These are phyloP conservation scores for Arctium minus DNA, from an alignment of 129 eudicot species.

Conservation along the genomic window DNA sequence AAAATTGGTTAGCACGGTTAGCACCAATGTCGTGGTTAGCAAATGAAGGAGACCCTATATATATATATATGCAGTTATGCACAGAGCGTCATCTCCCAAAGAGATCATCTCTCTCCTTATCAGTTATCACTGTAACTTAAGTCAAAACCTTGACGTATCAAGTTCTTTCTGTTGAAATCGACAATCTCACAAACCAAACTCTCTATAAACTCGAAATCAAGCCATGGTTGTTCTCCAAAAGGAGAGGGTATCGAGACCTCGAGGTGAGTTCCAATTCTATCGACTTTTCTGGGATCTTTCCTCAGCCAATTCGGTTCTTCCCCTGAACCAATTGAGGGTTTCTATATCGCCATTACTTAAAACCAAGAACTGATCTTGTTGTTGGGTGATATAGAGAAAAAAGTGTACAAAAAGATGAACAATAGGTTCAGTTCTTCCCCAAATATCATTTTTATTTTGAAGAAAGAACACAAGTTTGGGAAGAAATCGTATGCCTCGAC, in stretches of 20 bases:
- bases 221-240: slow-evolving; percentile 53
- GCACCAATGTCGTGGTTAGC: no score
- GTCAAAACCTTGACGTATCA: slow-evolving; percentile 63
- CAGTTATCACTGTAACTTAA: slow-evolving; percentile 53
- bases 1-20: no score
- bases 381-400: slow-evolving; percentile 52
- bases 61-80: no score
- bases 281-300: slow-evolving; percentile 61
- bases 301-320: slow-evolving; percentile 49
- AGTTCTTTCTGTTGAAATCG: slow-evolving; percentile 41
- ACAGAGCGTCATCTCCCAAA: no score
- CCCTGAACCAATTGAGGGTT: slow-evolving; percentile 60
- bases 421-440: neutral
- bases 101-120: no score
- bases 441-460: slow-evolving; percentile 35
- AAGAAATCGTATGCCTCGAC: slow-evolving; percentile 46
- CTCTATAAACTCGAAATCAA: slow-evolving; percentile 56
- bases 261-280: slow-evolving; percentile 32
- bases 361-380: slow-evolving; percentile 42
- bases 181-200: slow-evolving; percentile 29
- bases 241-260: slow-evolving; percentile 44
- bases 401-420: slow-evolving; percentile 44
- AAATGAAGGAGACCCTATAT: no score
- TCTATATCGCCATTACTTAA: slow-evolving; percentile 44
- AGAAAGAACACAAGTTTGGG: slow-evolving; percentile 63